Conservation (phyloP, 2,329 filamentous ascomycete genomes). For the Intubia oerlemansii region DNA sequence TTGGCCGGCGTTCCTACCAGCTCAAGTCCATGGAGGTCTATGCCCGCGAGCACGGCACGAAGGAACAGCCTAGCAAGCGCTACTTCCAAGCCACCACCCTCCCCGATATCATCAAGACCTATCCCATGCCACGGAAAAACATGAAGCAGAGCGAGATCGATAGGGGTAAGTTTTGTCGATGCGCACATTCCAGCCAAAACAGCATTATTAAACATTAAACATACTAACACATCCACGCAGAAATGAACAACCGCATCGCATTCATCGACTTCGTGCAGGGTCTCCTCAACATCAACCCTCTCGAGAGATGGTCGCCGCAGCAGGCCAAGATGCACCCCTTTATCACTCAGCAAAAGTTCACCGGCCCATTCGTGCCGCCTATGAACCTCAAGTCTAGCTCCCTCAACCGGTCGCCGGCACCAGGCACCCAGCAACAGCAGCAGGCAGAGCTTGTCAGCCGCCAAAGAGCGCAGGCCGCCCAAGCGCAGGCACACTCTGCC, state of each 20-base stretch:
- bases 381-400: constrained; percentile 89
- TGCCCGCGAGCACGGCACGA: constrained; percentile 81
- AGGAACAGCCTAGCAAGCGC: constrained; percentile 98
- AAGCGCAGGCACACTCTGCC: constrained; percentile 47
- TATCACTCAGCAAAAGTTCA: constrained; percentile 96
- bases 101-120: constrained; percentile 92
- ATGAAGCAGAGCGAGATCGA: constrained; percentile 98
- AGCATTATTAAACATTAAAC: too few relatives aligned
- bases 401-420: constrained; percentile 68
- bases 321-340: constrained; percentile 96
- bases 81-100: constrained; percentile 91
- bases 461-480: constrained; percentile 59
- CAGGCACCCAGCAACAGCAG: constrained; percentile 86
- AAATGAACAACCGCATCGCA: constrained; percentile 94
- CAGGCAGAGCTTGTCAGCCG: constrained; percentile 88
- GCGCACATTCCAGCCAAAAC: too few relatives aligned
- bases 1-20: constrained; percentile 72
- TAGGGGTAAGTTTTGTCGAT: constrained; percentile 62
- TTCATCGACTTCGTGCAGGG: constrained; percentile 98
- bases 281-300: constrained; percentile 77
- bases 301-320: constrained; percentile 93
- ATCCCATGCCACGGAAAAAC: constrained; percentile 96
- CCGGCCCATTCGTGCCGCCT: constrained; percentile 83
- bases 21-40: constrained; percentile 98
- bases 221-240: constrained; percentile 21